Percentiles rank a stretch among this genome's conserved stretches.
Conservation (phyloP, 2,329 filamentous ascomycete genomes). For the Exophiala bonariae region DNA sequence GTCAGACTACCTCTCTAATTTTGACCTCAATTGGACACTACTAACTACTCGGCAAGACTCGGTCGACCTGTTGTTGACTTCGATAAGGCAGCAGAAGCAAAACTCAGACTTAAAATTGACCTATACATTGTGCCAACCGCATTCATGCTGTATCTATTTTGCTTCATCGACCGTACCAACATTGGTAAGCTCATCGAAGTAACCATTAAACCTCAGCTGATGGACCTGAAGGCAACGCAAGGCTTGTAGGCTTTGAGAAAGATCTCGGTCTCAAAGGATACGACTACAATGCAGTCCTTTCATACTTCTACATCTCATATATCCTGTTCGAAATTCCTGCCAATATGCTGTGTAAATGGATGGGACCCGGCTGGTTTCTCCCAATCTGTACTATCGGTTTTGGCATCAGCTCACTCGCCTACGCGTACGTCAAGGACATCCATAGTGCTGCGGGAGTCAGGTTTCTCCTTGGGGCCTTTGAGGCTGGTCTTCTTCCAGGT, state of each 20-base stretch:
- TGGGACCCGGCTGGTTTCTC: constrained; percentile 72
- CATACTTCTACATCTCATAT: constrained; percentile 71
- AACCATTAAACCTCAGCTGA: background rate
- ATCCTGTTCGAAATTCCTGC: constrained; percentile 71
- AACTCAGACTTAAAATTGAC: constrained; percentile 65
- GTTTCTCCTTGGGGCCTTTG: constrained; percentile 60
- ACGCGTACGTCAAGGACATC: constrained; percentile 62
- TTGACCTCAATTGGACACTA: background rate
- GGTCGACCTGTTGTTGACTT: constrained; percentile 54
- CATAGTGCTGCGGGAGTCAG: constrained; percentile 59
- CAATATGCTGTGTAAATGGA: constrained; percentile 68
- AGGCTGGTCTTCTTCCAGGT: constrained; percentile 72
- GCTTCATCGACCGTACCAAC: constrained; percentile 52
- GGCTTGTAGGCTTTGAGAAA: constrained; percentile 62
- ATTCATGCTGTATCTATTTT: constrained; percentile 46
- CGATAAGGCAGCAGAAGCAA: constrained; percentile 58
- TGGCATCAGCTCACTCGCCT: constrained; percentile 63
- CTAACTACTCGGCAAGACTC: constrained; percentile 37
- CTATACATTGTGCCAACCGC: constrained; percentile 66
- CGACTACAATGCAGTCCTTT: constrained; percentile 69
- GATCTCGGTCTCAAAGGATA: constrained; percentile 61
- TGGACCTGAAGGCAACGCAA: constrained; percentile 59
- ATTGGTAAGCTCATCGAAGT: constrained; percentile 51
- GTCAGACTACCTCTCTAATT: background rate
- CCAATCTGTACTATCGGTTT: constrained; percentile 63